Conservation (phyloP, 352 stramenopile species). For the Globisporangium heterothallicum region DNA sequence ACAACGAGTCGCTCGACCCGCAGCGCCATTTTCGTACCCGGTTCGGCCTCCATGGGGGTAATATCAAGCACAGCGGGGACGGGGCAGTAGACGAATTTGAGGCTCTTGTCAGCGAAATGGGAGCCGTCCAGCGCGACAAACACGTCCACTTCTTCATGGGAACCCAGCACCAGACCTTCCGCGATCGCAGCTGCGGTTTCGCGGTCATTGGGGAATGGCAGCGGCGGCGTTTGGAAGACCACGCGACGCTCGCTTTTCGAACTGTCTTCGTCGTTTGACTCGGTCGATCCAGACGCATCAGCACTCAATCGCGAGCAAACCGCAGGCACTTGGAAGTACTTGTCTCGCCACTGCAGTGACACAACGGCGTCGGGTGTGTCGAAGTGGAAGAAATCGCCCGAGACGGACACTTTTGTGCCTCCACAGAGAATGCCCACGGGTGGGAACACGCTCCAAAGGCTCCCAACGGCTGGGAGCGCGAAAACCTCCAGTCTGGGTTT, state of each 20-base stretch:
- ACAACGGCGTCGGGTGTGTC: slow-evolving; percentile 50
- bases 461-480: slow-evolving; percentile 22
- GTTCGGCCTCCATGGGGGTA: slow-evolving; percentile 15
- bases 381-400: slow-evolving; percentile 49
- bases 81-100: slow-evolving; percentile 24
- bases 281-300: too few relatives aligned
- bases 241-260: slow-evolving; percentile 25
- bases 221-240: slow-evolving; percentile 31
- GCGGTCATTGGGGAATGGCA: slow-evolving; percentile 29
- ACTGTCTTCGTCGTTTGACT: slow-evolving; percentile 5
- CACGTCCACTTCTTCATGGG: slow-evolving; percentile 38
- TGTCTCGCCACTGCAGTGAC: slow-evolving; percentile 40
- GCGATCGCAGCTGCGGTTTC: slow-evolving; percentile 16
- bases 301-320: slow-evolving; percentile 17
- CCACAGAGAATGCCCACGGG: slow-evolving; percentile 30
- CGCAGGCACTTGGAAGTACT: slow-evolving; percentile 23
- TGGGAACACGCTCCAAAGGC: slow-evolving; percentile 32
- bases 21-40: slow-evolving; percentile 17
- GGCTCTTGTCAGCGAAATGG: slow-evolving; percentile 34
- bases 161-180: slow-evolving; percentile 23
- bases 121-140: slow-evolving; percentile 46
- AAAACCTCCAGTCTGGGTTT: slow-evolving; percentile 18
- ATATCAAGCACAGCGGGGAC: slow-evolving; percentile 16
- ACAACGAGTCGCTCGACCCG: slow-evolving; percentile 15
- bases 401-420: slow-evolving; percentile 43